A percentile compares a stretch with the other conserved stretches of the same genome.
Evolutionary conservation across 805 yeast species (phyloP).

Genomic region (Scheffersomyces coipomensis): DNA sequence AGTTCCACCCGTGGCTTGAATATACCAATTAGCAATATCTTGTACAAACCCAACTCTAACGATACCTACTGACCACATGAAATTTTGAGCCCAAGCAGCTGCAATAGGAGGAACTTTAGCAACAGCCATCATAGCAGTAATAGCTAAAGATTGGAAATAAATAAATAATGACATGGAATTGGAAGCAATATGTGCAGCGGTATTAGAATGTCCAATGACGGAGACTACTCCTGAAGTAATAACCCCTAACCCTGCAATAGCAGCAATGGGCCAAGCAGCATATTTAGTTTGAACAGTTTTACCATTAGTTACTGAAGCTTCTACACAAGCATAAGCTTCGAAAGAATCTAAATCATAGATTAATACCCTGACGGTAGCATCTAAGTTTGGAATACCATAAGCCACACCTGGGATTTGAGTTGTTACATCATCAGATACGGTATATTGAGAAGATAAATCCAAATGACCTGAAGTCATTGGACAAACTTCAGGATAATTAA

Average conservation of each 20-base stretch:
- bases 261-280: constrained; percentile 96
- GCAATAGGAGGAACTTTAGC: constrained; percentile 93
- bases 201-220: constrained; percentile 81
- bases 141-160: constrained; percentile 90
- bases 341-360: constrained; percentile 45
- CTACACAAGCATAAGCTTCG: constrained; percentile 81
- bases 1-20: constrained; percentile 90
- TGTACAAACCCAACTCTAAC: constrained; percentile 78
- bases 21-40: constrained; percentile 85
- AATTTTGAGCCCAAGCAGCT: constrained; percentile 96
- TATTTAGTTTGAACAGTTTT: constrained; percentile 91
- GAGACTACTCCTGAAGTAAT: constrained; percentile 85
- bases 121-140: constrained; percentile 94
- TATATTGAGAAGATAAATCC: constrained; percentile 56
- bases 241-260: constrained; percentile 83
- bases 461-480: constrained; percentile 88
- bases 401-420: constrained; percentile 76
- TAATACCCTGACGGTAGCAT: constrained; percentile 80
- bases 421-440: constrained; percentile 40
- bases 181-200: constrained; percentile 97
- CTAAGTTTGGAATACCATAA: constrained; percentile 89
- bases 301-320: constrained; percentile 81
- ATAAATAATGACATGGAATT: constrained; percentile 89
- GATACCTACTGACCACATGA: constrained; percentile 94
- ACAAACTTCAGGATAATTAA: constrained; percentile 55